Conservation (phyloP, 306 rosid species). For the Spatholobus suberectus region DNA sequence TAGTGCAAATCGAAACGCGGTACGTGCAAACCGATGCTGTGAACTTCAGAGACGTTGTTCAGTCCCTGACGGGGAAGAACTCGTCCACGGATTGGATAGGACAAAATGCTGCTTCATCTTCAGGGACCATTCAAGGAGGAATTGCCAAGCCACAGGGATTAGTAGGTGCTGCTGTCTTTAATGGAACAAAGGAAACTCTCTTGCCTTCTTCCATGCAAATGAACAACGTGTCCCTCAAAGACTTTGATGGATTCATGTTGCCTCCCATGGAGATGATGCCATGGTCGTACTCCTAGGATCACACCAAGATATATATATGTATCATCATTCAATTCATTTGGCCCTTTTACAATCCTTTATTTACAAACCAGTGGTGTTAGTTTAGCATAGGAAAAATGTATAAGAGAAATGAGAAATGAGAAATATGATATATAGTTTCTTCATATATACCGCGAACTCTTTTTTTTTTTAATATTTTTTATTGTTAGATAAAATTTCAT, state of each 20-base stretch:
- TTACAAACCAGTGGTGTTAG: too few relatives aligned
- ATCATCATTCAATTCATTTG: background rate
- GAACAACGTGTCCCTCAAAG: background rate
- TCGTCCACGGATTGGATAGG: constrained; percentile 44
- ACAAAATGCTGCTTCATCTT: background rate
- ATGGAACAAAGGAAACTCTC: background rate
- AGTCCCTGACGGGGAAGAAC: constrained; percentile 58
- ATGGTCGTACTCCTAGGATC: background rate
- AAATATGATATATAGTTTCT: too few relatives aligned
- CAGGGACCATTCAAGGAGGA: background rate
- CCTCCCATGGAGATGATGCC: background rate
- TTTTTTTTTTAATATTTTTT: background rate
- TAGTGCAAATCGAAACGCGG: constrained; percentile 62
- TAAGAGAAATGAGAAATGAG: too few relatives aligned
- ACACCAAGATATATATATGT: background rate
- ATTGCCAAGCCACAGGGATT: background rate
- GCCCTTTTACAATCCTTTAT: background rate
- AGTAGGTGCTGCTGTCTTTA: background rate
- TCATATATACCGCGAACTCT: background rate
- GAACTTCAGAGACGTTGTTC: constrained; percentile 63
- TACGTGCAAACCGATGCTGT: constrained; percentile 52
- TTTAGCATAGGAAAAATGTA: too few relatives aligned
- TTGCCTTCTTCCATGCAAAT: background rate
- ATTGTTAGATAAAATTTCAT: background rate
- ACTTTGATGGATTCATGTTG: background rate